Evolutionary conservation across 306 rosid genomes (phyloP).

Genomic region (Cicer arietinum): DNA sequence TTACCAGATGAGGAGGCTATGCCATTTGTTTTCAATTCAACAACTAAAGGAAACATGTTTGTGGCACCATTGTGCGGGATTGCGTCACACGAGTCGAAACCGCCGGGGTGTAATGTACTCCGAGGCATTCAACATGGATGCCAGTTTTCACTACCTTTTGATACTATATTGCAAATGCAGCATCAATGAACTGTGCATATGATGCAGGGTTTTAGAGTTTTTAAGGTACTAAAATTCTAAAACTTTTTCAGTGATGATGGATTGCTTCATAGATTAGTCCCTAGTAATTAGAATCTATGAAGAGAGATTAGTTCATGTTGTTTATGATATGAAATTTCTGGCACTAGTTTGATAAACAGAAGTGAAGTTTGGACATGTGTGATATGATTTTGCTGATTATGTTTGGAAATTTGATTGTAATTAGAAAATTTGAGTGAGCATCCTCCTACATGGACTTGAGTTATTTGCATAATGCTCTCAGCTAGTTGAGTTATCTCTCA

Average conservation of each 20-base stretch:
- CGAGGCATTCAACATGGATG: slow-evolving; percentile 55
- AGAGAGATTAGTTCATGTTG: slow-evolving; percentile 53
- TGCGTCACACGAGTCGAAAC: slow-evolving; percentile 58
- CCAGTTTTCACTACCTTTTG: slow-evolving; percentile 55
- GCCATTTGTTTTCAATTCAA: slow-evolving; percentile 53
- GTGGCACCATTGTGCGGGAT: slow-evolving; percentile 59
- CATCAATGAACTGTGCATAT: slow-evolving; percentile 52
- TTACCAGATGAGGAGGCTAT: slow-evolving; percentile 51
- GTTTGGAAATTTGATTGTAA: slow-evolving; percentile 44
- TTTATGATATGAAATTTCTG: slow-evolving; percentile 47
- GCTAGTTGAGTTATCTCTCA: slow-evolving; percentile 33
- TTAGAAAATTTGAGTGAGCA: slow-evolving; percentile 41
- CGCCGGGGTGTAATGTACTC: slow-evolving; percentile 59
- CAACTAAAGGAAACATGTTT: slow-evolving; percentile 54
- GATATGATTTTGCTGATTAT: slow-evolving; percentile 51
- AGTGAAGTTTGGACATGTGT: slow-evolving; percentile 48
- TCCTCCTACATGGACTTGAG: slow-evolving; percentile 9
- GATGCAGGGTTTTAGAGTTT: slow-evolving; percentile 42
- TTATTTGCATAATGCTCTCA: slow-evolving; percentile 20
- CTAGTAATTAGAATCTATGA: slow-evolving; percentile 47
- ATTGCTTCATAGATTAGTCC: slow-evolving; percentile 55
- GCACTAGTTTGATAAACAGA: slow-evolving; percentile 42
- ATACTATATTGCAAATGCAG: slow-evolving; percentile 61
- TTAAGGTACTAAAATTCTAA: slow-evolving; percentile 37
- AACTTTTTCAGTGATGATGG: slow-evolving; percentile 51